Base-by-base conservation (phyloP, 2,329 filamentous ascomycete genomes). In the Paecilomyces niveus region DNA sequence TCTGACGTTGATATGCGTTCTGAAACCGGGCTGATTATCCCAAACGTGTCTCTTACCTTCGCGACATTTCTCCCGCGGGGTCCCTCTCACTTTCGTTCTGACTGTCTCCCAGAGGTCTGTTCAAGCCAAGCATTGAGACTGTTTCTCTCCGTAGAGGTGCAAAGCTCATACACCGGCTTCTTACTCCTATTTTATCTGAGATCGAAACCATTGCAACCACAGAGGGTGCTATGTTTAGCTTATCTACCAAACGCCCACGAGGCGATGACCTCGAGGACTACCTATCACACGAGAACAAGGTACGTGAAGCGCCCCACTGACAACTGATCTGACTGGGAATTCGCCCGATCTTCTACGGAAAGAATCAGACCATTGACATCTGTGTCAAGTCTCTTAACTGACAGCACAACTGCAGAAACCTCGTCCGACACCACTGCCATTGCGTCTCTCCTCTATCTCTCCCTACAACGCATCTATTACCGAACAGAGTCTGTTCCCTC, bases 181-280 rank as follows among this genome's bases (percentile, higher is more conserved):
- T 24, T 10, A 29, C 22, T 52, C 26, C 50, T 26, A 52, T 52
- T n/a, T 26, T 52, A 54, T 32, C 53, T 13, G 22, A 11, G 11
- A 13, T 26, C 53, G n/a, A 54, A 21, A 54, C 53, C 6, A 21
- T 54, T 32, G 35, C 35, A 31, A 54, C 56, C n/a, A 57, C 26
- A 50, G 53, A 54, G 24, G 53, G 29, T 53, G 33, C 33, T 51
- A 70, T 72, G 69, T 66, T 65, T 52, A 56, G 55, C 26, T 59
- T 62, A 52, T 56, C 64, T 18, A 54, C 58, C 32, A 72, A 72
- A 58, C 68, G 69, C 45, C 66, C 54, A 45, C 65, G 69, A 57
- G 68, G 68, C 10, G 53, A 87, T 71, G 62, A 88, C 79, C 70
- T 89, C 84, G 60, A 83, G 71, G n/a, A 89, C n/a, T 55, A 54